Evolutionary conservation across 495 filamentous ascomycete species (phyloP).

Genomic region (Aspergillus biplanus): DNA sequence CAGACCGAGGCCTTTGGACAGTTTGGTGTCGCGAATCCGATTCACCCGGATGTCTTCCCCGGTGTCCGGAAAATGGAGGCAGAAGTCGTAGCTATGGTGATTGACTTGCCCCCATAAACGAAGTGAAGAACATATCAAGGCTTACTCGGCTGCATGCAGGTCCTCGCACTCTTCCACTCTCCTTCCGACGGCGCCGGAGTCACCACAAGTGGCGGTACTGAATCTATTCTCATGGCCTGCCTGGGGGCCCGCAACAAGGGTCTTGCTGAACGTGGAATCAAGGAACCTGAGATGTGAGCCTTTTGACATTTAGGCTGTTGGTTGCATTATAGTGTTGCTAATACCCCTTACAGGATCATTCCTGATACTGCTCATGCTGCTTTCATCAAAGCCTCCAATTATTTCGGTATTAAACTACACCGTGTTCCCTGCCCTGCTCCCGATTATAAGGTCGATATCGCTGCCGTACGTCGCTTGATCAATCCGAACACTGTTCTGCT

Average conservation of each 20-base stretch:
- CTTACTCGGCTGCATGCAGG: conserved; percentile 41
- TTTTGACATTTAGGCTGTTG: neutral
- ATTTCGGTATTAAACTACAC: conserved; percentile 95
- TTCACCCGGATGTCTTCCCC: conserved; percentile 98
- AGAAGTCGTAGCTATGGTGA: conserved; percentile 93
- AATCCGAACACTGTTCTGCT: conserved; percentile 97
- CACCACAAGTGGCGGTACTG: conserved; percentile 90
- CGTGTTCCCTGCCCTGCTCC: conserved; percentile 87
- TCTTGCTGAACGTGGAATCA: conserved; percentile 78
- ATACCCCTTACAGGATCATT: conserved; percentile 68
- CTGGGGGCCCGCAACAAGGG: conserved; percentile 88
- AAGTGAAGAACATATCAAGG: neutral
- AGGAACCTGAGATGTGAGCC: conserved; percentile 89
- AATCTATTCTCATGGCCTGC: conserved; percentile 95
- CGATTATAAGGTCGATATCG: conserved; percentile 77
- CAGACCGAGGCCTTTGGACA: conserved; percentile 90
- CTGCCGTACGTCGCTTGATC: conserved; percentile 78
- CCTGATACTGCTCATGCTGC: conserved; percentile 94
- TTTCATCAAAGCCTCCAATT: conserved; percentile 91
- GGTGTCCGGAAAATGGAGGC: conserved; percentile 99
- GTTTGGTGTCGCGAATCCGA: conserved; percentile 97
- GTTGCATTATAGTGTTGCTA: conserved; percentile 15
- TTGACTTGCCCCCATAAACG: conserved; percentile 2
- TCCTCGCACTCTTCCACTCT: conserved; percentile 88
- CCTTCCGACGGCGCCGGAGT: conserved; percentile 82